Conservation (phyloP, 2,329 filamentous ascomycete genomes). For the Furcasterigmium furcatum region DNA sequence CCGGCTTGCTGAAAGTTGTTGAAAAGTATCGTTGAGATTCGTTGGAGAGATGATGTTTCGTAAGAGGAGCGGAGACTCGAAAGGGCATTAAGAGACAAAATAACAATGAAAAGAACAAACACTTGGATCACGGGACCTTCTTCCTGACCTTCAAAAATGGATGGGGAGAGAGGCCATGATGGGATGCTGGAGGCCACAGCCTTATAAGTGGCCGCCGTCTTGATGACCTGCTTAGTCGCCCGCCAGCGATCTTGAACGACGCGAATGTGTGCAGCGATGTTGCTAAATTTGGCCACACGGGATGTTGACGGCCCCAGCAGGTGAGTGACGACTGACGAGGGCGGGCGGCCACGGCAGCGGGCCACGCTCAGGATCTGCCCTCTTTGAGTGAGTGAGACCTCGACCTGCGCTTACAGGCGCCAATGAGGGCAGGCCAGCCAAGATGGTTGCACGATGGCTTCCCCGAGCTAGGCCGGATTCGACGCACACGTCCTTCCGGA, state of each 20-base stretch:
- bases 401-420: slow-evolving; percentile 42
- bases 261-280: slow-evolving; percentile 9
- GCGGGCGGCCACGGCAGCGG: slow-evolving; percentile 3
- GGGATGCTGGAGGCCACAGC: slow-evolving; percentile 43
- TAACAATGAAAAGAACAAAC: slow-evolving; percentile 31
- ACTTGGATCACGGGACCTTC: slow-evolving; percentile 41
- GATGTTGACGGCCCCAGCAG: slow-evolving; percentile 2
- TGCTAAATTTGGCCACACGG: slow-evolving; percentile 13
- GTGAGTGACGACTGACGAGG: slow-evolving; percentile 1
- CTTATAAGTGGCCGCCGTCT: slow-evolving; percentile 54
- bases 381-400: slow-evolving; percentile 8
- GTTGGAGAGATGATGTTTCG: too few relatives aligned
- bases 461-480: slow-evolving; percentile 13
- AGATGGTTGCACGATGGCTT: slow-evolving; percentile 9
- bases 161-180: slow-evolving; percentile 35
- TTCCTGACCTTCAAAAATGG: slow-evolving; percentile 38
- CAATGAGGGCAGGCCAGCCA: slow-evolving; percentile 34
- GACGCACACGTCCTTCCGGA: background rate
- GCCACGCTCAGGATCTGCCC: slow-evolving; percentile 1
- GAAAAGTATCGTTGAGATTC: background rate
- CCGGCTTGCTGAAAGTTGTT: slow-evolving; percentile 46
- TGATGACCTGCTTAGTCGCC: slow-evolving; percentile 25
- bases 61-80: slow-evolving; percentile 4
- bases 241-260: slow-evolving; percentile 10
- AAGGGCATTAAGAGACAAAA: background rate